A percentile compares a stretch with the other conserved stretches of the same genome.
phyloP scores from a whole-genome alignment of 192 early-diverging fungal genomes.

The Umbelopsis vinacea region DNA sequence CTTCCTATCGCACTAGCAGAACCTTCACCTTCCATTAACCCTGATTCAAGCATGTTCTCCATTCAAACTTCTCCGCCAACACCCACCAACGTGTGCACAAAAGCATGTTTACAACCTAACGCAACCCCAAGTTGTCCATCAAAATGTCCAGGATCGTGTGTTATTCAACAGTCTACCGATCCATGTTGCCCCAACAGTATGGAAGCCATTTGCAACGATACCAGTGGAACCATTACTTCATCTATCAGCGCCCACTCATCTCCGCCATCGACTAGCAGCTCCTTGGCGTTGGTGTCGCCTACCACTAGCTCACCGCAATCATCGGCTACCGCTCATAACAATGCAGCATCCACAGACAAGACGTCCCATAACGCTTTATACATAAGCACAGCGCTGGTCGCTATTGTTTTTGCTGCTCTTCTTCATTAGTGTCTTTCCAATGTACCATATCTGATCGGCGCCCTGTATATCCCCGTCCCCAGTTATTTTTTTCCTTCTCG shows the following conservation, averaged over 20 bases:
- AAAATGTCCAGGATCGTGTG: background rate
- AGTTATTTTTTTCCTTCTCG: background rate
- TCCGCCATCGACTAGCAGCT: background rate
- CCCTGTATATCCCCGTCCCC: background rate
- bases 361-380: constrained; percentile 14
- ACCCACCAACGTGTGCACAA: constrained; percentile 4
- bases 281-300: background rate
- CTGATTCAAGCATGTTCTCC: background rate
- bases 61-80: constrained; percentile 10
- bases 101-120: constrained; percentile 6
- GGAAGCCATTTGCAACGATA: constrained; percentile 9
- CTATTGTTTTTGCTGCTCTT: constrained; percentile 20
- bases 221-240: background rate
- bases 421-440: background rate
- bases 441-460: background rate
- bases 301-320: constrained; percentile 12
- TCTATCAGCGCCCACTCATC: background rate
- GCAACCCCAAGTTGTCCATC: constrained; percentile 5
- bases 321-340: constrained; percentile 3
- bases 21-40: background rate
- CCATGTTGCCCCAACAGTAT: constrained; percentile 1
- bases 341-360: constrained; percentile 13
- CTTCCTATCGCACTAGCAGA: constrained; percentile 4
- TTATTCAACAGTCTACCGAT: constrained; percentile 3
- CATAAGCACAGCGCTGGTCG: constrained; percentile 19